Evolutionary conservation across 495 filamentous ascomycete species (phyloP).

Genomic region (Podospora bellae-mahoneyi): DNA sequence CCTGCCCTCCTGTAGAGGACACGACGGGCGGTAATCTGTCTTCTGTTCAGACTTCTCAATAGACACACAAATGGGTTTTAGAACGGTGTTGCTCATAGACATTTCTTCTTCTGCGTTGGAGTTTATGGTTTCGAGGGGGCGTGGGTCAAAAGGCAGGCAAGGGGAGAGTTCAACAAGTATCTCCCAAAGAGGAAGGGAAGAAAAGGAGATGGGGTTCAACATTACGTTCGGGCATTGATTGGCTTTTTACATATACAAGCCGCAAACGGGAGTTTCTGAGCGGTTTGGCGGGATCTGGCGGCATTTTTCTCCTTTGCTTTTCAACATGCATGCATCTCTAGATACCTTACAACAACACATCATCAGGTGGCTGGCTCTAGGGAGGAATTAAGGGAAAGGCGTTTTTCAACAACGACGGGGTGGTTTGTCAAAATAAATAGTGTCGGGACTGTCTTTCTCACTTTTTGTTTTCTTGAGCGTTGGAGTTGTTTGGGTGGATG

Average conservation of each 20-base stretch:
- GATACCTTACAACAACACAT: background rate
- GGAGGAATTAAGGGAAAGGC: background rate
- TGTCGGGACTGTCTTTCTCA: background rate
- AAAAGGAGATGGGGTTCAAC: background rate
- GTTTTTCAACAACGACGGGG: constrained; percentile 5
- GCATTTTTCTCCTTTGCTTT: background rate
- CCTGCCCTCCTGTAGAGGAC: constrained; percentile 80
- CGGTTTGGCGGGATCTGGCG: background rate
- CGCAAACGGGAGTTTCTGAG: background rate
- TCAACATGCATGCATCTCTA: background rate
- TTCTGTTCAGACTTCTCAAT: constrained; percentile 22
- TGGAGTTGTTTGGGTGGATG: background rate
- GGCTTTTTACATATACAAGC: background rate
- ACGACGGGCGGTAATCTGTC: constrained; percentile 37
- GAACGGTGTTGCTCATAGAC: background rate
- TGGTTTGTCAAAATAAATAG: background rate
- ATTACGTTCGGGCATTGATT: background rate
- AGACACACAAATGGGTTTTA: background rate
- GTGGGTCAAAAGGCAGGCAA: background rate
- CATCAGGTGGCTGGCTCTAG: background rate
- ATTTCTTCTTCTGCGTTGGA: background rate
- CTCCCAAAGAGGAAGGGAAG: background rate
- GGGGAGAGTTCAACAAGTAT: background rate
- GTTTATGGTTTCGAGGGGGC: background rate
- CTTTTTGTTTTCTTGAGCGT: background rate